A percentile compares a stretch with the other conserved stretches of the same genome.
phyloP scores from a whole-genome alignment of 495 filamentous ascomycete species.

The Neurospora sp. region DNA sequence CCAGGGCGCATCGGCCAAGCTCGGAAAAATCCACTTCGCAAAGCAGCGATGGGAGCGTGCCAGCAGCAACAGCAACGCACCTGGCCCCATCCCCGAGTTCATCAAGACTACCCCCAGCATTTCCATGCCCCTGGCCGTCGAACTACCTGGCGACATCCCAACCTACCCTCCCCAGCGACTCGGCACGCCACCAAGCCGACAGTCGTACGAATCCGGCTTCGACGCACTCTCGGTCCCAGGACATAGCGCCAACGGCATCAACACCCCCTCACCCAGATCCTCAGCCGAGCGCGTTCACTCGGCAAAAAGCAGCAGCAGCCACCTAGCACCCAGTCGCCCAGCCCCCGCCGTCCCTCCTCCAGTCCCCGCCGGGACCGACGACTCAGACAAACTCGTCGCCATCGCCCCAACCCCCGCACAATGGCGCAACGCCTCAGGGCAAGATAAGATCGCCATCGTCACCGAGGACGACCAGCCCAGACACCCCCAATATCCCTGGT shows the following conservation, averaged over 20 bases:
- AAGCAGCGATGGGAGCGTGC: constrained; percentile 33
- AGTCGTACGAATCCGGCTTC: constrained; percentile 38
- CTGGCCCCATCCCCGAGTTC: constrained; percentile 18
- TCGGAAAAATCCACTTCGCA: constrained; percentile 73
- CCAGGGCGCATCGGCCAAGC: constrained; percentile 63
- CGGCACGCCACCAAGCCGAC: constrained; percentile 26
- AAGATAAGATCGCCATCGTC: constrained; percentile 53
- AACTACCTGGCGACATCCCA: constrained; percentile 39
- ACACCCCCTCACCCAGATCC: constrained; percentile 32
- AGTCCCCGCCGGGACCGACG: constrained; percentile 18
- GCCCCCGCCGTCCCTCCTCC: constrained; percentile 25
- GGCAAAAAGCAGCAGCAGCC: constrained; percentile 17
- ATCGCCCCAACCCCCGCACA: constrained; percentile 44
- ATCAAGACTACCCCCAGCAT: constrained; percentile 25
- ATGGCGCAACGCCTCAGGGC: constrained; percentile 35
- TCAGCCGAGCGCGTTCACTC: constrained; percentile 31
- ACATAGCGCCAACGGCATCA: constrained; percentile 6
- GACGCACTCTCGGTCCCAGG: constrained; percentile 29
- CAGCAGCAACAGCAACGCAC: background rate
- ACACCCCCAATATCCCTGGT: constrained; percentile 12
- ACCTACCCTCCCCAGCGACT: constrained; percentile 14
- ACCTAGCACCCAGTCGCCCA: constrained; percentile 18
- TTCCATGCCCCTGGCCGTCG: constrained; percentile 31
- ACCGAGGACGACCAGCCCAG: constrained; percentile 48
- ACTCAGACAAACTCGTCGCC: constrained; percentile 37